Percentiles rank a stretch among this genome's conserved stretches.
These are phyloP conservation scores for Penicillium sp. DNA, from an alignment of 2,329 filamentous ascomycete species.

Conservation along the genomic window DNA sequence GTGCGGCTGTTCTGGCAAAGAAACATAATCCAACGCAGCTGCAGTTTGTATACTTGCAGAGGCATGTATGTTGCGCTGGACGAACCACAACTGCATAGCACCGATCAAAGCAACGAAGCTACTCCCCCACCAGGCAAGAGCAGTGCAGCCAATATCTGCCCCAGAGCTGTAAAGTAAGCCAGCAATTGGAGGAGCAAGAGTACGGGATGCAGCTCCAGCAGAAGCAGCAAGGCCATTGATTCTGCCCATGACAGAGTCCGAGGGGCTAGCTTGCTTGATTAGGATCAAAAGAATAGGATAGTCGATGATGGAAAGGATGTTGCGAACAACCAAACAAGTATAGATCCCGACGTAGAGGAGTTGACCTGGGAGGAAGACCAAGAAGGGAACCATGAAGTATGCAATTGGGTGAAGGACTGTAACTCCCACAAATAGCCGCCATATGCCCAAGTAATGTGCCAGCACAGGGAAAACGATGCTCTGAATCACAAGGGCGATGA, in stretches of 20 bases:
- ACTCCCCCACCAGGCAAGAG: slow-evolving; percentile 64
- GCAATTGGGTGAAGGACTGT: slow-evolving; percentile 65
- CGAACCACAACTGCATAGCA: slow-evolving; percentile 56
- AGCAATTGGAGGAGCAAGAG: slow-evolving; percentile 65
- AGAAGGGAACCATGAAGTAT: slow-evolving; percentile 68
- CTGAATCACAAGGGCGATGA: slow-evolving; percentile 72
- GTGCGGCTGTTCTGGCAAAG: slow-evolving; percentile 16
- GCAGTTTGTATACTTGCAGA: slow-evolving; percentile 40
- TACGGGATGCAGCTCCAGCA: slow-evolving; percentile 69
- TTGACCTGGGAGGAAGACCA: slow-evolving; percentile 57
- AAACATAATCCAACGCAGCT: slow-evolving; percentile 28
- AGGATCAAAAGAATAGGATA: slow-evolving; percentile 69
- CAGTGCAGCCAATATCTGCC: slow-evolving; percentile 56
- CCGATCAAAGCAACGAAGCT: slow-evolving; percentile 57
- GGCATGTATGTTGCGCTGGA: slow-evolving; percentile 50
- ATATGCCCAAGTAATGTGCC: slow-evolving; percentile 64
- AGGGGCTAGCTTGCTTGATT: slow-evolving; percentile 69
- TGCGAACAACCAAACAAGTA: slow-evolving; percentile 63
- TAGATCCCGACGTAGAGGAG: slow-evolving; percentile 64
- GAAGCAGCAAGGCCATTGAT: slow-evolving; percentile 73
- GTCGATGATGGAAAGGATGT: slow-evolving; percentile 66
- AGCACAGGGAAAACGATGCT: slow-evolving; percentile 67
- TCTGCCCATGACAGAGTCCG: slow-evolving; percentile 61
- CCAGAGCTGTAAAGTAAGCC: slow-evolving; percentile 66
- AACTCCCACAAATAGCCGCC: slow-evolving; percentile 64